Base-by-base conservation (phyloP, 495 filamentous ascomycete genomes). In the Penicillium simplicissimum region DNA sequence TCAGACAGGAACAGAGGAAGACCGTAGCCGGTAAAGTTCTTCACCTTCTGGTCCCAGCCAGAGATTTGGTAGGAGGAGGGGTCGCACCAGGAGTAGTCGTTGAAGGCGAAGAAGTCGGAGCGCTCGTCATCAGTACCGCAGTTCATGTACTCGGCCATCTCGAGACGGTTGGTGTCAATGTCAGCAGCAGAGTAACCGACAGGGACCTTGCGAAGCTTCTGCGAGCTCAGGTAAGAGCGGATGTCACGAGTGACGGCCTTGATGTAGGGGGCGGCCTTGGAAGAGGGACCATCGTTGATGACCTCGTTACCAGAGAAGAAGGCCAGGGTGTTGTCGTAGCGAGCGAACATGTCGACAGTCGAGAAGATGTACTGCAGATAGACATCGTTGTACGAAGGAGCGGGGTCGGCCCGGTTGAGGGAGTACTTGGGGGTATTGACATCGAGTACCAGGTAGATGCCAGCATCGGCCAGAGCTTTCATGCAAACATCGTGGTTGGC, bases 251-350 rank as follows among this genome's bases (percentile, higher is more conserved):
- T 96, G 40, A 91, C 88, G 28, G 94, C 94, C 82, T 98, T 97
- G 76, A 98, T 90, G 68, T 92, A 94, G 15, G 91, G 90, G 10
- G 93, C 94, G 47, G 86, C 79, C 56, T 78, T 73, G 52, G 91
- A 92, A 3, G 90, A 94, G 6, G 82, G 80, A 61, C 87, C 84
- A 62, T 90, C 86, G 79, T 98, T 96, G 82, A 97, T 92, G 63
- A 96, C 93, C 78, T 98, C 94, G 73, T 98, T 97, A 40, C 91
- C 94, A 17, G 93, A 96, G 82, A 97, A 97, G 87, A 97, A 97
- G 52, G 91, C 89, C 49, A 97, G 80, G 13, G 90, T 93, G 80
- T 98, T 98, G 79, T 81, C 76, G 77, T 96, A 98, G 67, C 90
- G 88, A 66, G 83, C 81, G 68, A 98, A 97, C 56, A 82, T 87